Evolutionary conservation across 371 early-diverging fungal species (phyloP).

Genomic region (Apophysomyces elegans): DNA sequence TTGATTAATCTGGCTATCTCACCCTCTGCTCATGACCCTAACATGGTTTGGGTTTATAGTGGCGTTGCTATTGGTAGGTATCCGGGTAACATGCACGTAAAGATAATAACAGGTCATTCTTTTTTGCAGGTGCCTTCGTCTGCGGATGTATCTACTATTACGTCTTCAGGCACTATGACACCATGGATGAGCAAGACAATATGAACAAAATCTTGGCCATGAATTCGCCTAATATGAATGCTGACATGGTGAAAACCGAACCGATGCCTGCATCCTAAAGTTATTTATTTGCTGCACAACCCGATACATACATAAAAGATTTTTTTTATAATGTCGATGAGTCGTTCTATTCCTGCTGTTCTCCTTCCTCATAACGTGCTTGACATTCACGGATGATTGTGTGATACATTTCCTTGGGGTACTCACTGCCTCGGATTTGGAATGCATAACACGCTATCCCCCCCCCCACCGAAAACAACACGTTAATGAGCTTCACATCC

Average conservation of each 20-base stretch:
- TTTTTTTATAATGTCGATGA: background rate
- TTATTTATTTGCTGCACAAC: too few species aligned
- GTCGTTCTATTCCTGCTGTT: background rate
- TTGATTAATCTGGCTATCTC: conserved; percentile 68
- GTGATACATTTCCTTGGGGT: conserved; percentile 46
- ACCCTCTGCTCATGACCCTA: conserved; percentile 64
- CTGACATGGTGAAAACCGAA: conserved; percentile 26
- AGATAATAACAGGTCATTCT: background rate
- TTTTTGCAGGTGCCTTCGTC: conserved; percentile 26
- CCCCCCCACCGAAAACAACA: too few species aligned
- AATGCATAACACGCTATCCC: conserved; percentile 41
- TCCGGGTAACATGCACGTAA: background rate
- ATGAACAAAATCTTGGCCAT: background rate
- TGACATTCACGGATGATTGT: conserved; percentile 42
- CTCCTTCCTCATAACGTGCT: conserved; percentile 30
- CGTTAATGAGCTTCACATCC: too few species aligned
- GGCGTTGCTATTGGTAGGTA: conserved; percentile 49
- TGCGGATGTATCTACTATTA: conserved; percentile 38
- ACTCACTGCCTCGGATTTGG: conserved; percentile 50
- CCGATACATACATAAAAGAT: too few species aligned
- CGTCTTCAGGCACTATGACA: conserved; percentile 37
- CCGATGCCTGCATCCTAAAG: conserved; percentile 26
- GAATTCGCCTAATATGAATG: background rate
- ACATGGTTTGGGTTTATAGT: conserved; percentile 67
- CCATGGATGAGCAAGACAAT: conserved; percentile 25